Conservation (phyloP, 2,329 filamentous ascomycete species). For the Ilyonectria robusta region DNA sequence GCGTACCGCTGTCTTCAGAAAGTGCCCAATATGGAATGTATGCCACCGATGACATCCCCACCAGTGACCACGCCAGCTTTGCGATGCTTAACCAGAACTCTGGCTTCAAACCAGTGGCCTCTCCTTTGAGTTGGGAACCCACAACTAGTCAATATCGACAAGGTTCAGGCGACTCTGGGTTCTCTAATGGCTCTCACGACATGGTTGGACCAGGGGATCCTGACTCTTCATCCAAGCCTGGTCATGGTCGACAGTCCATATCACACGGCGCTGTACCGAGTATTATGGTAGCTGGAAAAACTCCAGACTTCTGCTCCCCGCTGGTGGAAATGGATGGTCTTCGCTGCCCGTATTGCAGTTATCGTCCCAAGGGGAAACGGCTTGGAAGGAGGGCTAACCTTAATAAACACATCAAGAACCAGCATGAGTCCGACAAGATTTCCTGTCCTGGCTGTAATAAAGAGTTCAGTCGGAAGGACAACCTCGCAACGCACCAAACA, state of each 20-base stretch:
- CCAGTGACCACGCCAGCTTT: background rate
- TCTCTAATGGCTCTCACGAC: background rate
- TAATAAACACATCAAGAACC: conserved; percentile 6
- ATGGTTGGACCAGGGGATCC: too few relatives aligned
- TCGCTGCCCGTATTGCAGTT: conserved; percentile 1
- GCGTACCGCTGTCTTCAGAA: background rate
- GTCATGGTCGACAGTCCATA: too few relatives aligned
- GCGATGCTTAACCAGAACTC: background rate
- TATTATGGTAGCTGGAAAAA: background rate
- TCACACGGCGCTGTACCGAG: too few relatives aligned
- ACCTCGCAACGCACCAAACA: conserved; percentile 11
- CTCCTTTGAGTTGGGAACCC: background rate
- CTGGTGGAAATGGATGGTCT: background rate
- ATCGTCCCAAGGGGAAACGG: background rate
- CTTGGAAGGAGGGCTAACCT: background rate
- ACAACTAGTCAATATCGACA: background rate
- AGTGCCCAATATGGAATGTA: background rate
- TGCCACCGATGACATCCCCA: background rate
- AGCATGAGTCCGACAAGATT: background rate
- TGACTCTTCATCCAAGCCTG: too few relatives aligned
- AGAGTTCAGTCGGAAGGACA: conserved; percentile 8
- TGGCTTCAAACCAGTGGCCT: background rate
- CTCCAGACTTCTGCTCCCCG: background rate
- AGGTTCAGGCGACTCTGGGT: background rate
- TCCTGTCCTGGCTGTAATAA: background rate